phyloP scores from a whole-genome alignment of 2,329 filamentous ascomycete genomes.

The Colletotrichum spinosum region DNA sequence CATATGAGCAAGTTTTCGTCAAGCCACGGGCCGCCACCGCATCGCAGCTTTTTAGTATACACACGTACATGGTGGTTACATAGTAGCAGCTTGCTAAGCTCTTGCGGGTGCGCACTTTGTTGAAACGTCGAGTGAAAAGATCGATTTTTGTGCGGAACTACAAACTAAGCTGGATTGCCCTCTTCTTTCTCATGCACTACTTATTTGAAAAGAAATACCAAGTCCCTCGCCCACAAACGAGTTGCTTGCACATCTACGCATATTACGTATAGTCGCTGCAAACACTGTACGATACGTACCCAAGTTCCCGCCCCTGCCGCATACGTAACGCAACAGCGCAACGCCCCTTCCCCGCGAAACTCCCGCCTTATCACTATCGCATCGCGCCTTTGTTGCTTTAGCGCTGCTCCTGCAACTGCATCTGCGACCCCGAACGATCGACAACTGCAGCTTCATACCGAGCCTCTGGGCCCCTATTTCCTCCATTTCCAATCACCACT shows the following conservation, averaged over 20 bases:
- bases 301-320: not conserved
- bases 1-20: constrained; percentile 54
- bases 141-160: no score
- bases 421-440: not conserved
- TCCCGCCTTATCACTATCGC: not conserved
- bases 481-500: constrained; percentile 5
- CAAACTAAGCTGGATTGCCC: no score
- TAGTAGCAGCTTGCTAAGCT: not conserved
- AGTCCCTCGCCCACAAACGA: no score
- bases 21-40: constrained; percentile 34
- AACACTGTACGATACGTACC: not conserved
- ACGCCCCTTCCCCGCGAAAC: not conserved
- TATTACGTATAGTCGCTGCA: no score
- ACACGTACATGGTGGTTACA: not conserved
- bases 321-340: not conserved
- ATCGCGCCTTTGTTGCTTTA: not conserved
- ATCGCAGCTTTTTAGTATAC: not conserved
- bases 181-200: no score
- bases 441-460: not conserved
- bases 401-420: not conserved
- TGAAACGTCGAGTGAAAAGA: no score
- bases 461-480: constrained; percentile 10
- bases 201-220: no score
- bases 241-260: no score
- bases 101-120: not conserved